Conservation (phyloP, 805 yeast genomes). For the Lipomyces orientalis region DNA sequence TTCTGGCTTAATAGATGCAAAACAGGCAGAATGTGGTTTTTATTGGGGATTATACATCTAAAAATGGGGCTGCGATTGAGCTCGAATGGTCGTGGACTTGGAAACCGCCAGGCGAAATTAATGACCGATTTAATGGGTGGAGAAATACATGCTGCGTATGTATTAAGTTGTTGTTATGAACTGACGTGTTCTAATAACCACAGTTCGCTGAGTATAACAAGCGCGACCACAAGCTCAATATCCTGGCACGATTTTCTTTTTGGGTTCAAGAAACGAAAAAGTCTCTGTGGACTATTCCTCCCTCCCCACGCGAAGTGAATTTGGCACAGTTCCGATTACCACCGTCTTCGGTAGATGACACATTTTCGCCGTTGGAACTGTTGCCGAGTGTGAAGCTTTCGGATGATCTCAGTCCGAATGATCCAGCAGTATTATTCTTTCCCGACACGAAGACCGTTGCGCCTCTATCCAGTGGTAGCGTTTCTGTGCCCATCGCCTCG, state of each 20-base stretch:
- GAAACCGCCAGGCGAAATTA: slow-evolving; percentile 37
- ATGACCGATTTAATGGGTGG: slow-evolving; percentile 40
- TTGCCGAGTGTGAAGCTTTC: background rate
- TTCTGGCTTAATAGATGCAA: slow-evolving; percentile 41
- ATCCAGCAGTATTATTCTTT: background rate
- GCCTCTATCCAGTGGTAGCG: background rate
- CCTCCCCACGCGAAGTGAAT: slow-evolving; percentile 16
- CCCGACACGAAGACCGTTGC: slow-evolving; percentile 1
- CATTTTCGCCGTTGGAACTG: background rate
- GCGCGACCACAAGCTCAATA: slow-evolving; percentile 43
- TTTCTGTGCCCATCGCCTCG: background rate
- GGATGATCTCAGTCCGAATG: slow-evolving; percentile 1
- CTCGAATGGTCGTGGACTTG: slow-evolving; percentile 46
- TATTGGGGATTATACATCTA: slow-evolving; percentile 45
- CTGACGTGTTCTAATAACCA: background rate
- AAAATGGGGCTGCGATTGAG: slow-evolving; percentile 26
- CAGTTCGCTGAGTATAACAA: slow-evolving; percentile 49
- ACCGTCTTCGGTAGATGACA: background rate
- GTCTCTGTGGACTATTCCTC: slow-evolving; percentile 21
- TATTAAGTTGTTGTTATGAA: background rate
- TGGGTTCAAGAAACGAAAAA: slow-evolving; percentile 43
- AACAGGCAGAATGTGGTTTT: slow-evolving; percentile 47
- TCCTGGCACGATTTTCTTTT: slow-evolving; percentile 45
- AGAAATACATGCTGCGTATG: slow-evolving; percentile 44
- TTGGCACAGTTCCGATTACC: slow-evolving; percentile 1